phyloP scores from a whole-genome alignment of 345 rosid species.

The Sapria himalayana region DNA sequence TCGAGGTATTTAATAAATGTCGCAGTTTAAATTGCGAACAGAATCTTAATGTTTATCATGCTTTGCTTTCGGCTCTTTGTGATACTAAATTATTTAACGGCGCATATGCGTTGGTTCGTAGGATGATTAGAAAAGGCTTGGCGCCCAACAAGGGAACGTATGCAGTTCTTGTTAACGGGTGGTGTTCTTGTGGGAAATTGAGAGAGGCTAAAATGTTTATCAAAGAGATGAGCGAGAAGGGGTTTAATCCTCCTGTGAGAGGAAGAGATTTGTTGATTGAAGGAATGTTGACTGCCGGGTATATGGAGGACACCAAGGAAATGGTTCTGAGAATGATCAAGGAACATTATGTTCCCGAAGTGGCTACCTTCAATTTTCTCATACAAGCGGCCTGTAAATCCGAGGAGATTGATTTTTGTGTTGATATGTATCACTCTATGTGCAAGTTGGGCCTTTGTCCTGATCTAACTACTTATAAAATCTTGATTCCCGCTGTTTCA shows the following conservation, averaged over 20 bases:
- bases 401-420: conserved; percentile 55
- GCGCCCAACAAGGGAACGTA: conserved; percentile 49
- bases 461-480: conserved; percentile 47
- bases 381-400: conserved; percentile 38
- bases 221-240: conserved; percentile 69
- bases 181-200: conserved; percentile 74
- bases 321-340: conserved; percentile 60
- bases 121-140: conserved; percentile 61
- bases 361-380: conserved; percentile 40
- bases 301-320: conserved; percentile 58
- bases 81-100: conserved; percentile 71
- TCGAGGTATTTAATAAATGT: conserved; percentile 59
- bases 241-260: conserved; percentile 68
- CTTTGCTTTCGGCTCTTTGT: conserved; percentile 60
- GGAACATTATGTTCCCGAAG: conserved; percentile 47
- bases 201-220: conserved; percentile 65
- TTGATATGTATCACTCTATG: conserved; percentile 42
- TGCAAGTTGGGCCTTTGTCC: conserved; percentile 51
- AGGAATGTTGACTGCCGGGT: conserved; percentile 63
- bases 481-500: conserved; percentile 69
- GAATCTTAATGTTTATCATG: conserved; percentile 29
- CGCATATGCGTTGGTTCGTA: conserved; percentile 58
- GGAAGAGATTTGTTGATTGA: conserved; percentile 76
- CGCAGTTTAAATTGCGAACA: conserved; percentile 30
- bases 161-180: conserved; percentile 43